A percentile compares a stretch with the other conserved stretches of the same genome.
Evolutionary conservation across 2,329 filamentous ascomycete genomes (phyloP).

Genomic region (Beauveria sp.): DNA sequence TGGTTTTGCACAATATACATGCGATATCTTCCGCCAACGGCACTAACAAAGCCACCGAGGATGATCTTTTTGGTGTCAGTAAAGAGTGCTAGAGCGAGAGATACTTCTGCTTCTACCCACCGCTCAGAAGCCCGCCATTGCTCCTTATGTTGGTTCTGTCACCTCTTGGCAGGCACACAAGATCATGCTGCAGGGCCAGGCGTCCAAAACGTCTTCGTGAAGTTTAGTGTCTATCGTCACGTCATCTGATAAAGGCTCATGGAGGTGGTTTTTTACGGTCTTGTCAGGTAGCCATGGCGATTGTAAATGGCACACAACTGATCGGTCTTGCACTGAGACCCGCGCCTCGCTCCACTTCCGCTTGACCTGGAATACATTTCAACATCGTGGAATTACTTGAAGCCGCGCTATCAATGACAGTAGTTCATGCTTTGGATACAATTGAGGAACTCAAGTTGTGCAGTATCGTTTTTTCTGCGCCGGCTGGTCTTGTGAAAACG

Average conservation of each 20-base stretch:
- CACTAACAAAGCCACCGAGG: conserved; percentile 26
- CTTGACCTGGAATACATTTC: conserved; percentile 23
- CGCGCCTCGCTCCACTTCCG: conserved; percentile 8
- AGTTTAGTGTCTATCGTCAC: conserved; percentile 19
- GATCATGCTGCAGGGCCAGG: conserved; percentile 19
- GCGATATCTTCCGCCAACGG: conserved; percentile 19
- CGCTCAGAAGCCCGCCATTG: conserved; percentile 28
- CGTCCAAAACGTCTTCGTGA: conserved; percentile 23
- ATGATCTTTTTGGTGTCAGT: conserved; percentile 18
- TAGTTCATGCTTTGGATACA: conserved; percentile 10
- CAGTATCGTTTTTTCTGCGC: background rate
- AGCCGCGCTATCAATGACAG: conserved; percentile 27
- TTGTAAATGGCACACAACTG: conserved; percentile 2
- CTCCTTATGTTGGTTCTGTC: conserved; percentile 27
- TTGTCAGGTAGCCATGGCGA: conserved; percentile 22
- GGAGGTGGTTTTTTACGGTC: conserved; percentile 25
- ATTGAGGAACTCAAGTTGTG: background rate
- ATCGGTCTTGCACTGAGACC: background rate
- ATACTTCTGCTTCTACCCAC: conserved; percentile 28
- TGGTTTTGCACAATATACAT: background rate
- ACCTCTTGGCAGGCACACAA: conserved; percentile 22
- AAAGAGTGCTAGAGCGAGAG: conserved; percentile 24
- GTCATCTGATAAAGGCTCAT: conserved; percentile 14
- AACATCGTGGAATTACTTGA: conserved; percentile 29
- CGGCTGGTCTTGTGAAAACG: background rate